Evolutionary conservation across 2,329 filamentous ascomycete genomes (phyloP), one percentile per base, ranked within the genome.

Genomic region (Talaromyces rugulosus): DNA sequence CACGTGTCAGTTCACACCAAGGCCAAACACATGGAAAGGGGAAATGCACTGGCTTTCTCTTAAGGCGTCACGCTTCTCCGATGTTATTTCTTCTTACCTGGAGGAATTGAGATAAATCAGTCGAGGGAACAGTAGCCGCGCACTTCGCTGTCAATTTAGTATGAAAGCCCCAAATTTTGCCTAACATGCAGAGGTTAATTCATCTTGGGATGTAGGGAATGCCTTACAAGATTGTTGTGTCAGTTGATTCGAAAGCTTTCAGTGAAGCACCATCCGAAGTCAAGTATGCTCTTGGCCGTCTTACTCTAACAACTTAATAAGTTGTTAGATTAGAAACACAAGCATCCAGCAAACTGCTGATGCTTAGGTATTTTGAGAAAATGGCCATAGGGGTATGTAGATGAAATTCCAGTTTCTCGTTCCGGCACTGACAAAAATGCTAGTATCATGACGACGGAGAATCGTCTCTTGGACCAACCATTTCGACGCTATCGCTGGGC

Each of bases 361-460:
- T 80, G 0, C 72, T 86, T 2, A 82, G 81, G 0, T 87, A 87
- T 67, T 79, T 86, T 56, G 79, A 85, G 65, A 71, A 76, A 0
- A 83, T 85, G 69, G 80, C 80, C 56, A 85, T 87, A 52, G 78
- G 75, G 14, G 78, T 80, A 71, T 63, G 77, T 68, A 23, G n/a
- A 47, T 28, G 2, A 44, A 18, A 23, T 23, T 4, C 16, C 31
- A 28, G 7, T 1, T 42, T 11, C 57, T 31, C 3, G 27, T 44
- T 33, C 27, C 44, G 16, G 11, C 55, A 27, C 57, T 62, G 56
- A 62, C 31, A 8, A 7, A 34, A 47, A 27, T 60, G n/a, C 31
- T 12, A 82, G 72, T 86, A 82, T 68, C 85, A 87, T 67, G 84
- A 87, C 66, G 85, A 87, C 59, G 85, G 85, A 27, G 84, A 87